phyloP scores from a whole-genome alignment of 805 yeast species.

The Teunomyces pallodes region DNA sequence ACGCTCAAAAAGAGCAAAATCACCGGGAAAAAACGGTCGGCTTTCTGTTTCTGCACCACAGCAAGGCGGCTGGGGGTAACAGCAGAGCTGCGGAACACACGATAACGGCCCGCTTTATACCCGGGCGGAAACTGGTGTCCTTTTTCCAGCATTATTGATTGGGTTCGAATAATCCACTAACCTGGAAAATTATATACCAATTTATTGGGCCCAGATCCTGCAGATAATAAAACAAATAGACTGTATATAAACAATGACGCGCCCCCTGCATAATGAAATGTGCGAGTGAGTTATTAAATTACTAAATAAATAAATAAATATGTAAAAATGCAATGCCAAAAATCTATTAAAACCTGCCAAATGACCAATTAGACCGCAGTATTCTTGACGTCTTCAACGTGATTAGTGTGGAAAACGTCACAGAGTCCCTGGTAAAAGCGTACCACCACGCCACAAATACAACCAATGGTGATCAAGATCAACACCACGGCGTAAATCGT shows the following conservation, averaged over 20 bases:
- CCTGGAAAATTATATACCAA: too few species aligned
- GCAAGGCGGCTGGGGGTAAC: slow-evolving; percentile 15
- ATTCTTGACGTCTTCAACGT: not conserved
- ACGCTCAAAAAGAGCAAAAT: slow-evolving; percentile 22
- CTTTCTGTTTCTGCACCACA: slow-evolving; percentile 9
- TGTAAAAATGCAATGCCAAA: not conserved
- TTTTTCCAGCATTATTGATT: not conserved
- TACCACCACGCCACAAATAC: slow-evolving; percentile 26
- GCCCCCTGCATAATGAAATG: too few species aligned
- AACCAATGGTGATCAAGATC: slow-evolving; percentile 40
- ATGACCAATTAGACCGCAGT: not conserved
- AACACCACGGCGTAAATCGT: slow-evolving; percentile 58
- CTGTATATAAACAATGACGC: too few species aligned
- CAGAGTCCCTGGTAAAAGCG: not conserved
- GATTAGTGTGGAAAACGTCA: not conserved
- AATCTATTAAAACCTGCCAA: not conserved
- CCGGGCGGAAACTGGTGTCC: slow-evolving; percentile 18
- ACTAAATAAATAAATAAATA: not conserved
- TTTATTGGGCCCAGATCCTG: too few species aligned
- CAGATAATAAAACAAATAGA: too few species aligned
- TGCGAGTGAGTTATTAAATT: too few species aligned
- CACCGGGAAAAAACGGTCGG: slow-evolving; percentile 21
- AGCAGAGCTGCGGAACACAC: slow-evolving; percentile 28
- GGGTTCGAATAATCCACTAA: not conserved
- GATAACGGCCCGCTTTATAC: slow-evolving; percentile 27